These are phyloP conservation scores for Didymella pinodella DNA, from an alignment of 2,329 filamentous ascomycete genomes.

Conservation along the genomic window DNA sequence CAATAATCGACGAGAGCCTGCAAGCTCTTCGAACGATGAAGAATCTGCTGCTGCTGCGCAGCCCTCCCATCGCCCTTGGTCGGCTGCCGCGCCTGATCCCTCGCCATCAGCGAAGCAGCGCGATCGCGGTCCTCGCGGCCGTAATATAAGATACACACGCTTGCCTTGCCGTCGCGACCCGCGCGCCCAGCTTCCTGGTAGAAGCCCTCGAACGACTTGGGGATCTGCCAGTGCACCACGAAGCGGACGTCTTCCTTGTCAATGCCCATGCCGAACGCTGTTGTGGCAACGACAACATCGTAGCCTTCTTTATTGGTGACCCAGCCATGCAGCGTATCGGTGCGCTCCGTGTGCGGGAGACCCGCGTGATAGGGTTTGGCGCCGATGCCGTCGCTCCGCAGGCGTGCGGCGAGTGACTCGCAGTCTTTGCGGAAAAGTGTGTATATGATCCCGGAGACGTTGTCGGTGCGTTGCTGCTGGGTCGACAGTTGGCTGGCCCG, in stretches of 20 bases:
- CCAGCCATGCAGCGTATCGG: conserved; percentile 75
- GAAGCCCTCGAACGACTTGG: conserved; percentile 94
- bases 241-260: conserved; percentile 95
- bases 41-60: conserved; percentile 48
- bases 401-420: conserved; percentile 71
- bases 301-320: conserved; percentile 77
- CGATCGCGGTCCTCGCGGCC: conserved; percentile 85
- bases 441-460: conserved; percentile 81
- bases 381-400: conserved; percentile 73
- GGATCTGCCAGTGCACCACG: conserved; percentile 91
- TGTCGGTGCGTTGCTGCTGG: conserved; percentile 62
- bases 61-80: conserved; percentile 46
- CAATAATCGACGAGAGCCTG: conserved; percentile 77
- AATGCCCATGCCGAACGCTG: conserved; percentile 97
- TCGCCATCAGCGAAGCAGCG: conserved; percentile 63
- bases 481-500: conserved; percentile 67
- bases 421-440: conserved; percentile 78
- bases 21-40: conserved; percentile 55
- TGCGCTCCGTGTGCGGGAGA: conserved; percentile 70
- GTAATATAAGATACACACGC: conserved; percentile 89
- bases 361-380: conserved; percentile 78
- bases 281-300: conserved; percentile 93
- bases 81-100: conserved; percentile 60
- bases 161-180: conserved; percentile 86
- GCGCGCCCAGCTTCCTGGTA: conserved; percentile 95